Base-by-base conservation (phyloP, 805 yeast species). In the Kazachstania africana region DNA sequence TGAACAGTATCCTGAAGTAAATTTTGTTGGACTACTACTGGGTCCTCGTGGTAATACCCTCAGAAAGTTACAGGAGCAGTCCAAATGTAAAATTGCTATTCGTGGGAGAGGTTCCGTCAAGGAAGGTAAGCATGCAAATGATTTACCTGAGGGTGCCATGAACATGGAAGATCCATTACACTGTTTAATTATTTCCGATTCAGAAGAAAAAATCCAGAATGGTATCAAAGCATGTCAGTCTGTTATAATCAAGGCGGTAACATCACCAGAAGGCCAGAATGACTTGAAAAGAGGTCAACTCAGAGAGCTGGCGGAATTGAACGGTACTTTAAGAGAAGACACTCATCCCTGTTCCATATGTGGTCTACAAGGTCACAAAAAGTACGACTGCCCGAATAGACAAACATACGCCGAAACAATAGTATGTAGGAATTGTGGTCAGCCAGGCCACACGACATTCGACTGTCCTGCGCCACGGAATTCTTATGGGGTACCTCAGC, bases 31-130 rank as follows among this genome's bases (percentile, higher is more conserved):
- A 0, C 64, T 80, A 32, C 59, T 91, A 14, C 57, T 91, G 30
- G 99, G 99, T 0, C 98, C 99, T 20, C 75, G 99, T 63, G 99
- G 97, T 16, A 78, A 80, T 45, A 88, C 95, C 0, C 59, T 88
- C 44, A 72, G 81, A 37, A 72, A 73, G 44, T 59, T 93, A 55
- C 94, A 88, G 50, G 75, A 72, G 18, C 75, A 78, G 30, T 78
- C 94, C 24, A 95, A 95, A 1, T 95, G 97, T 12, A 72, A 69
- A 42, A 78, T 91, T 36, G 93, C 87, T 3, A 81, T 91, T 30
- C 66, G 99, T 43, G 99, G 99, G 17, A 76, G 80, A 43, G 99
- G 99, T 0, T 87, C 96, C 1, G 94, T 85, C 13, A 88, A 88
- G 49, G 94, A 83, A 48, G 97, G 97, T 20, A 79, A 75, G 52